Conservation (phyloP, 1,139 yeast genomes). For the Tardiomyces blankii region DNA sequence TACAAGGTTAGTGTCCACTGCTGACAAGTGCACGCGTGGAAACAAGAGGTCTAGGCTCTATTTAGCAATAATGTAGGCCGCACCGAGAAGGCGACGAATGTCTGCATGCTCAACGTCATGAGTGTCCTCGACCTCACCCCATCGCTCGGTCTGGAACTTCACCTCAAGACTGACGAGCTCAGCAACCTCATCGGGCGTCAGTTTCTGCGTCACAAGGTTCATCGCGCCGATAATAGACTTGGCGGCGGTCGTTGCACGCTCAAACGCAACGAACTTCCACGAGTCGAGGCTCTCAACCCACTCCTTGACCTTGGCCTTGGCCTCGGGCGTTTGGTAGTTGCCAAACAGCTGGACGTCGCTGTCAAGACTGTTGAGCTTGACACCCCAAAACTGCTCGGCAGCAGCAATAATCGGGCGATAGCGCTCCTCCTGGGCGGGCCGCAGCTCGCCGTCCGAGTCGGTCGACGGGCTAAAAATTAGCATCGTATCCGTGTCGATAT, state of each 20-base stretch:
- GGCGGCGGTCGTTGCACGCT: conserved; percentile 72
- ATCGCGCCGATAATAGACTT: conserved; percentile 65
- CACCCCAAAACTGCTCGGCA: conserved; percentile 50
- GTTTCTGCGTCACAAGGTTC: conserved; percentile 26
- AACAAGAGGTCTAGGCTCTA: too few species aligned
- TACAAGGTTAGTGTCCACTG: too few species aligned
- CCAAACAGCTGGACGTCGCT: conserved; percentile 72
- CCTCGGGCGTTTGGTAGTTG: conserved; percentile 52
- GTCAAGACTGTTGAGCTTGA: conserved; percentile 50
- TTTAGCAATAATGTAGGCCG: conserved; percentile 60
- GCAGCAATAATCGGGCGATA: conserved; percentile 65
- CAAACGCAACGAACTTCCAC: conserved; percentile 81
- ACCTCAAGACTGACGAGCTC: conserved; percentile 74
- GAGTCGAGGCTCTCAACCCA: conserved; percentile 56
- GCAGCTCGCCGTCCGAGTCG: conserved; percentile 75
- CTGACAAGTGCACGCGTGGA: too few species aligned
- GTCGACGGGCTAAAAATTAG: conserved; percentile 70
- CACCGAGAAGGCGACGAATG: conserved; percentile 66
- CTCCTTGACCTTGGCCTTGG: conserved; percentile 48
- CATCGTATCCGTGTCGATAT: conserved; percentile 88
- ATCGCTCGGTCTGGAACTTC: conserved; percentile 69
- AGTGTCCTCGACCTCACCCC: conserved; percentile 99
- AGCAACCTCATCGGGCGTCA: conserved; percentile 58
- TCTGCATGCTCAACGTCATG: conserved; percentile 94
- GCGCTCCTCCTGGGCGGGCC: conserved; percentile 62